Evolutionary conservation across 2,329 filamentous ascomycete genomes (phyloP).

Genomic region (Epichloe amarillans): DNA sequence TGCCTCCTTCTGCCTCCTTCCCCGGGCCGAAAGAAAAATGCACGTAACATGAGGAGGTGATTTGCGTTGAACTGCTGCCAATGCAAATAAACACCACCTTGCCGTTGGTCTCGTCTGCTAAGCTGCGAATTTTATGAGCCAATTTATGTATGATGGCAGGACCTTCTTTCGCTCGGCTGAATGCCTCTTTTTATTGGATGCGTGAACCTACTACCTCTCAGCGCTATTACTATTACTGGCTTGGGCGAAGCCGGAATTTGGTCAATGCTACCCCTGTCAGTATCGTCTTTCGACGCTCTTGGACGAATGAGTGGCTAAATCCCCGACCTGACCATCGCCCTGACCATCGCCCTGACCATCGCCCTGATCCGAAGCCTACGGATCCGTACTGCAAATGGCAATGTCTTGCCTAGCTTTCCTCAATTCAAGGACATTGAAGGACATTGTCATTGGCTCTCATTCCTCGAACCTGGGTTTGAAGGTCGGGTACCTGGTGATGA

Average conservation of each 20-base stretch:
- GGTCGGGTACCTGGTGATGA: neutral
- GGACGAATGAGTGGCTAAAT: neutral
- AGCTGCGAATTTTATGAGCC: neutral
- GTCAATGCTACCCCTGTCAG: neutral
- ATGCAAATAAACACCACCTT: neutral
- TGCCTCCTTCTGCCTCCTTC: constrained; percentile 1
- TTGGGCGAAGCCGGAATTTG: neutral
- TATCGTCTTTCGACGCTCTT: neutral
- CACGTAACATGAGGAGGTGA: neutral
- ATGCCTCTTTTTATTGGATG: neutral
- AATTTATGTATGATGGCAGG: neutral
- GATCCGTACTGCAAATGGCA: neutral
- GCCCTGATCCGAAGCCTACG: neutral
- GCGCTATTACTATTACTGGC: neutral
- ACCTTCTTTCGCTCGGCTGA: neutral
- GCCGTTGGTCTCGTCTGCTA: neutral
- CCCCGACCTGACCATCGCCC: neutral
- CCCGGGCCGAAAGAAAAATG: neutral
- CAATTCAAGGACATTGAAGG: neutral
- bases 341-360: neutral
- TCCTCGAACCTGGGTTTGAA: neutral
- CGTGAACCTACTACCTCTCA: neutral
- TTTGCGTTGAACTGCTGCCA: neutral
- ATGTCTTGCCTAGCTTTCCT: neutral
- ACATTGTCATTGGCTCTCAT: neutral